phyloP scores from a whole-genome alignment of 345 rosid genomes.

The Laguncularia racemosa region DNA sequence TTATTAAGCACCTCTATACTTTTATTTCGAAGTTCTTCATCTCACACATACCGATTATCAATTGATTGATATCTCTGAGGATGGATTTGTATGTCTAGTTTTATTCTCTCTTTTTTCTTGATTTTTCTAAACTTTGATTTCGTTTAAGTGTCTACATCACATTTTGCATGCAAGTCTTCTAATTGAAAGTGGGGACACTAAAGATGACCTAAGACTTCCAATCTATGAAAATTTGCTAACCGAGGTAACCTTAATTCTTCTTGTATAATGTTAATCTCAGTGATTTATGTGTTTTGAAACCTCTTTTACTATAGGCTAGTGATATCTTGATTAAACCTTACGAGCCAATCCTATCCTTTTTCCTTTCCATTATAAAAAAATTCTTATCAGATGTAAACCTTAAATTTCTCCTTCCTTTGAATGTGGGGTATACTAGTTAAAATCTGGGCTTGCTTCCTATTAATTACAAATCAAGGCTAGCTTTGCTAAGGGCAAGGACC shows the following conservation, averaged over 20 bases:
- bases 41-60: neutral
- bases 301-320: too few relatives aligned
- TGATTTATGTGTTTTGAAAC: neutral
- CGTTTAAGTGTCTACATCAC: neutral
- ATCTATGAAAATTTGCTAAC: neutral
- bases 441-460: too few relatives aligned
- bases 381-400: too few relatives aligned
- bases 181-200: neutral
- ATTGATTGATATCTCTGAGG: neutral
- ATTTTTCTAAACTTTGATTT: neutral
- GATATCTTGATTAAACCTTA: too few relatives aligned
- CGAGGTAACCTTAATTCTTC: neutral
- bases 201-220: conserved; percentile 1
- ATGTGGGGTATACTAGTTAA: too few relatives aligned
- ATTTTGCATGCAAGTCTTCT: conserved; percentile 1
- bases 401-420: too few relatives aligned
- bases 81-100: conserved; percentile 1
- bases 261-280: neutral
- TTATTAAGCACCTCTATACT: neutral
- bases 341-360: too few relatives aligned
- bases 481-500: conserved; percentile 2
- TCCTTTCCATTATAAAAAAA: too few relatives aligned
- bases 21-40: neutral
- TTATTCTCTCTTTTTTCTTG: neutral
- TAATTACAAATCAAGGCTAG: conserved; percentile 1